phyloP scores from a whole-genome alignment of 306 rosid species.

The Glycine tomentella region DNA sequence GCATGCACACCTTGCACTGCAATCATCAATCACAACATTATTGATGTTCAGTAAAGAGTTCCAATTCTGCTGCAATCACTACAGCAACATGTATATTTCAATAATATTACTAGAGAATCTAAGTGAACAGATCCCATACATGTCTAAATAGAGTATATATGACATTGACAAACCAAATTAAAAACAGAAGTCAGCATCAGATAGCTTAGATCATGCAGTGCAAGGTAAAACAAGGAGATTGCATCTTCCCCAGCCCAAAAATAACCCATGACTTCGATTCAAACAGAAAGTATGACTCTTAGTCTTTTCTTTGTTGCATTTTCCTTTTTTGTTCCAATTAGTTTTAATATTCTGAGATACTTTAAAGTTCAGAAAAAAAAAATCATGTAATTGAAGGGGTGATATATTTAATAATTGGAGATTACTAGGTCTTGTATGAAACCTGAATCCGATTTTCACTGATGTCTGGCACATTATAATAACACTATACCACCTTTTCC shows the following conservation, averaged over 20 bases:
- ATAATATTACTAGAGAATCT: no score
- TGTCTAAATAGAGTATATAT: no score
- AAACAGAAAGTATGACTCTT: not conserved
- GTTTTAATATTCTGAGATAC: not conserved
- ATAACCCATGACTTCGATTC: slow-evolving; percentile 22
- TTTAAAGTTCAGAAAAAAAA: not conserved
- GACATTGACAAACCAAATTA: not conserved
- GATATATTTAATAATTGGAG: not conserved
- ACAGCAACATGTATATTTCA: no score
- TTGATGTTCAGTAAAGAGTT: slow-evolving; percentile 22
- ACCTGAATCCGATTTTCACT: not conserved
- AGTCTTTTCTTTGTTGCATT: not conserved
- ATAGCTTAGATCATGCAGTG: not conserved
- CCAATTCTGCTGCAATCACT: slow-evolving; percentile 1
- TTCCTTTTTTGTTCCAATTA: not conserved
- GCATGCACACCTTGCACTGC: slow-evolving; percentile 92
- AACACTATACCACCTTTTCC: no score
- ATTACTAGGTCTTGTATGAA: not conserved
- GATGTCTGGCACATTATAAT: not conserved
- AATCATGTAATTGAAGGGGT: no score
- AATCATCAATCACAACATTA: slow-evolving; percentile 36
- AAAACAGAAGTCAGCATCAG: not conserved
- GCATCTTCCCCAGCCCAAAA: slow-evolving; percentile 3
- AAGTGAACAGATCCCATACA: not conserved
- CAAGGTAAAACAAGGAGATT: slow-evolving; percentile 4